phyloP scores from a whole-genome alignment of 129 eudicot genomes.

The Flaveria sonorensis region DNA sequence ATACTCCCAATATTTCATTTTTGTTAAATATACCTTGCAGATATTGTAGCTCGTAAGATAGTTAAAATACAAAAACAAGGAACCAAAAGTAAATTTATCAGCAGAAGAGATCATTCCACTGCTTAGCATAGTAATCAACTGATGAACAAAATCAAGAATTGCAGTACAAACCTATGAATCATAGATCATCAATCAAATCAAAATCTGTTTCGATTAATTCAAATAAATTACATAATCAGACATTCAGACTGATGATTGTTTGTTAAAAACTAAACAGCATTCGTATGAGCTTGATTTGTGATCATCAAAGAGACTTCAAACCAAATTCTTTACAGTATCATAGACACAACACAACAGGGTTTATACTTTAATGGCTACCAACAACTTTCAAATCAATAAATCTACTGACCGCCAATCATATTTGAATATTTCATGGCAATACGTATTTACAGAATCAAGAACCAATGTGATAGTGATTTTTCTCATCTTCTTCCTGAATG shows the following conservation, averaged over 20 bases:
- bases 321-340: constrained; percentile 4
- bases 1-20: neutral
- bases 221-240: neutral
- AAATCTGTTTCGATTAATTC: neutral
- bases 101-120: neutral
- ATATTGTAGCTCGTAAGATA: neutral
- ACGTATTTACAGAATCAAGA: neutral
- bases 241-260: neutral
- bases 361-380: no score
- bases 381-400: no score
- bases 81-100: neutral
- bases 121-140: neutral
- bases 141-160: constrained; percentile 13
- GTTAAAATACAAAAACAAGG: neutral
- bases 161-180: constrained; percentile 13
- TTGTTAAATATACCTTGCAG: neutral
- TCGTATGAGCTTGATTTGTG: neutral
- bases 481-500: neutral
- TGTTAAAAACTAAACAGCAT: neutral
- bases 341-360: no score
- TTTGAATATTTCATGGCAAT: neutral
- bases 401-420: neutral
- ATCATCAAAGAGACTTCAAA: constrained; percentile 1
- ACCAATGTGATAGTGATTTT: neutral
- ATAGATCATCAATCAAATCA: constrained; percentile 11